Evolutionary conservation across 176 grass and related monocot species (phyloP), one percentile per base, ranked within the genome.

Genomic region (Thinopyrum elongatum): DNA sequence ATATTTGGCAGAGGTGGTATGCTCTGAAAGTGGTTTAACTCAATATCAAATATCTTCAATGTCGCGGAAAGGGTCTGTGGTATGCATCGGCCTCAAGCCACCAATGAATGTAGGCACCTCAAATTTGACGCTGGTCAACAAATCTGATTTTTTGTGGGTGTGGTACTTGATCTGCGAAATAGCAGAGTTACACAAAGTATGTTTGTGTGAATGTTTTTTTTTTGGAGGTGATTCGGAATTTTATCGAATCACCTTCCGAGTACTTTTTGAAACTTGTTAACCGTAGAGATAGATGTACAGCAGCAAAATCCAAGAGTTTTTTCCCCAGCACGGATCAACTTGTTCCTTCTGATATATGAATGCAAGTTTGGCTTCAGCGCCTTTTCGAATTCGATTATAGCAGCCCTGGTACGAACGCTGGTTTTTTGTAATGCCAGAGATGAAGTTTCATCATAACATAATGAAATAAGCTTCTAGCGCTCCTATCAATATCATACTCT

Each of bases 181-280:
- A 21, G 42, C 41, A 38, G 29, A 26, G 55, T 38, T 63, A 26
- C 14, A 26, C 3, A 26, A 33, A 14, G 69, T 10, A 16, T 55
- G 36, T 66, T 27, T 60, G 8, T 57, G 9, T 2, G 53, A 41
- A 12, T 13, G 55, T 73, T 26, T 71, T 84, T 84, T 44, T 72
- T 22, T n/a, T 53, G 60, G 79, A 53, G 72, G 55, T 86, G 41
- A 71, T 65, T 10, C 53, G 28, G 63, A 26, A 22, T 90, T 89
- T 90, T 15, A 3, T 65, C 79, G 41, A 30, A 46, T 41, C 53
- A 58, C 79, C 13, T 77, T 10, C 28, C 1, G 49, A 44, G 0
- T 8, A 14, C 34, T 28, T 62, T 38, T 22, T 28, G 4, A 0
- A 76, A 28, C 80, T 15, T 33, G 19, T 28, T 16, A 65, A 73